Evolutionary conservation across 345 rosid species (phyloP), one percentile per base, ranked within the genome.

Genomic region (Eucalyptus viminalis): DNA sequence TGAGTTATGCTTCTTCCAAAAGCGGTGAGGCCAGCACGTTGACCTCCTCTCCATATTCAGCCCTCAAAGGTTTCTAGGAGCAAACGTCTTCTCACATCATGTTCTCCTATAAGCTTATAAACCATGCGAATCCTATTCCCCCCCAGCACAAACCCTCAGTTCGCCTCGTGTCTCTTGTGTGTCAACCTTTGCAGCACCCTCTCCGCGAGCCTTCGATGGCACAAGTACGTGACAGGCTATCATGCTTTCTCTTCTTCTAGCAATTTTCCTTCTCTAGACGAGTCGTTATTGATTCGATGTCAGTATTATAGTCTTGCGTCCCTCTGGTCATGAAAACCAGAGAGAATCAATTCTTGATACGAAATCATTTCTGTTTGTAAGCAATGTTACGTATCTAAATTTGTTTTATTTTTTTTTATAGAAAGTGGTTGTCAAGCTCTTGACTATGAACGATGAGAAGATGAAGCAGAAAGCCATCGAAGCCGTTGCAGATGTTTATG

Each of bases 381-480:
- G 69, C 8, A 2, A 6, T 62, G 69, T 27, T 62, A 62, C 14
- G 34, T 50, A 37, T 22, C 34, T 80, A 31, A 56, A 43, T 88
- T 34, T 44, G 17, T 58, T 88, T 21, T 47, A 2, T 80, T 51
- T 11, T 43, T 51, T 0, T 16, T 51, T 51, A 16, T 91, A 92
- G 93, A 91, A 90, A 90, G 93, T 93, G 87, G 91, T 91, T 27
- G 50, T 89, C 69, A 89, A 86, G 88, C 67, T 89, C 90, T 31
- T 50, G 86, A 37, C 88, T 29, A 86, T 89, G 90, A 69, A 90
- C 86, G 92, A 94, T 67, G 92, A 91, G 10, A 93, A 89, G 91
- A 92, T 93, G 10, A 93, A 90, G 93, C 90, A 89, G 91, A 94
- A 92, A 90, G 95, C 95, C 90, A 91, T 93, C 9, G 91, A 94